A percentile compares a stretch with the other conserved stretches of the same genome.
Conservation (phyloP, 148 eudicot species). For the Salicornia ramosissima region DNA sequence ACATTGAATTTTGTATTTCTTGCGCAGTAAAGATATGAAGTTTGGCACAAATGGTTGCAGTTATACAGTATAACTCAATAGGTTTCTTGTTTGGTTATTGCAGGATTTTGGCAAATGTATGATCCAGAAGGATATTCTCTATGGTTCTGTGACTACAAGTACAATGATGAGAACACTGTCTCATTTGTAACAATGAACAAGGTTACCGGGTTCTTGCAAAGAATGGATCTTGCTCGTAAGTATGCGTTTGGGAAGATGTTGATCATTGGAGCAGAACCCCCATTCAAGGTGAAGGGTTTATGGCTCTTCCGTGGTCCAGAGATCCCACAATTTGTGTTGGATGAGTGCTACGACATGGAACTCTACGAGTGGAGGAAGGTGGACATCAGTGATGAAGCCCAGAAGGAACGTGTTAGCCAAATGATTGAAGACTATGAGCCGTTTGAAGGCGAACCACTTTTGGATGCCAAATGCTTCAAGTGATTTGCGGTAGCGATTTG, state of each 20-base stretch:
- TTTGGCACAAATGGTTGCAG: no score
- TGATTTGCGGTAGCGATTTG: no score
- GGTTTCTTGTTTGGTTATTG: not conserved
- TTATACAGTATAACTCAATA: no score
- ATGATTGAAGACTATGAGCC: constrained; percentile 46
- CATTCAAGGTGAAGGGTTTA: constrained; percentile 39
- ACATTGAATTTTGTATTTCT: no score
- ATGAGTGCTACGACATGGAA: constrained; percentile 51
- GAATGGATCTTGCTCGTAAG: constrained; percentile 46
- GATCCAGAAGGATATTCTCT: constrained; percentile 55
- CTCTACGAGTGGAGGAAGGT: constrained; percentile 44
- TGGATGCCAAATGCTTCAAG: constrained; percentile 45
- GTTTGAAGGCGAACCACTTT: constrained; percentile 35
- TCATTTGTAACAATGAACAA: constrained; percentile 45
- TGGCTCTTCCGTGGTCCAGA: constrained; percentile 47
- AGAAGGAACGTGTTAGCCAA: constrained; percentile 42
- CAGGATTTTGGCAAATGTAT: constrained; percentile 87
- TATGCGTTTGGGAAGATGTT: constrained; percentile 48
- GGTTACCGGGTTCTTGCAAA: constrained; percentile 41
- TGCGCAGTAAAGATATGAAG: no score
- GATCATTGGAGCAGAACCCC: constrained; percentile 35
- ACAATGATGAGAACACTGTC: constrained; percentile 42
- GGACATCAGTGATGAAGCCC: constrained; percentile 35
- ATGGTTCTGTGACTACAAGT: constrained; percentile 51
- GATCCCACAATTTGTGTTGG: constrained; percentile 41